Base-by-base conservation (phyloP, 2,329 filamentous ascomycete species). In the Botrytis tulipae region DNA sequence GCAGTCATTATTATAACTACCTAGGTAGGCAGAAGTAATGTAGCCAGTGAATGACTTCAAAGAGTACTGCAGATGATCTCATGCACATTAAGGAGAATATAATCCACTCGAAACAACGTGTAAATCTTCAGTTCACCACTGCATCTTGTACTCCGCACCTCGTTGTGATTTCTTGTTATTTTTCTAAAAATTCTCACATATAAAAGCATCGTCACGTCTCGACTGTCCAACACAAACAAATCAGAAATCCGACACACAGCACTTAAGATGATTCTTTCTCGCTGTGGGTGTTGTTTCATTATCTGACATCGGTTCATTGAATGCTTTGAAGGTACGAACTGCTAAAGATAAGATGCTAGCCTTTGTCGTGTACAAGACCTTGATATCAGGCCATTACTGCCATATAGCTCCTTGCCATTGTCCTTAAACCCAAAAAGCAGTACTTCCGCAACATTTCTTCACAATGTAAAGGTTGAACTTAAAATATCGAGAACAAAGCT, bases 1-100 rank as follows among this genome's bases (percentile, higher is more conserved):
- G 4, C 9, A 51, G 0, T 12, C 12, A n/a, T 51, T 14, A 14
- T 4, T 12, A 7, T 2, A 2, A 0, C 46, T 51, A 25, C n/a
- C n/a, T 32, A 32, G 32, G 2, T 32, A 32, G 46, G 8, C 0
- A 25, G 22, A 10, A 4, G 20, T 5, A 4, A 1, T 42, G 12
- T 4, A 3, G 46, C 2, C 0, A 48, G 46, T 25, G 46, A 25
- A 48, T 22, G 3, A 25, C 0, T 10, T 6, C 0, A 3, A 9
- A 46, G 8, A 37, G 35, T 3, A 1, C 46, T 8, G 8, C 0
- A 1, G 46, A 25, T 25, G 22, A 9, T 46, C 10, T 20, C 22
- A 51, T 51, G 0, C 9, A 25, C 46, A 12, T 9, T 51, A 25
- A 18, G 22, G 2, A 2, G 25, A 12, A 1, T 12, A n/a, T 16